Base-by-base conservation (phyloP, 2,329 filamentous ascomycete species). In the Lomentospora prolificans region DNA sequence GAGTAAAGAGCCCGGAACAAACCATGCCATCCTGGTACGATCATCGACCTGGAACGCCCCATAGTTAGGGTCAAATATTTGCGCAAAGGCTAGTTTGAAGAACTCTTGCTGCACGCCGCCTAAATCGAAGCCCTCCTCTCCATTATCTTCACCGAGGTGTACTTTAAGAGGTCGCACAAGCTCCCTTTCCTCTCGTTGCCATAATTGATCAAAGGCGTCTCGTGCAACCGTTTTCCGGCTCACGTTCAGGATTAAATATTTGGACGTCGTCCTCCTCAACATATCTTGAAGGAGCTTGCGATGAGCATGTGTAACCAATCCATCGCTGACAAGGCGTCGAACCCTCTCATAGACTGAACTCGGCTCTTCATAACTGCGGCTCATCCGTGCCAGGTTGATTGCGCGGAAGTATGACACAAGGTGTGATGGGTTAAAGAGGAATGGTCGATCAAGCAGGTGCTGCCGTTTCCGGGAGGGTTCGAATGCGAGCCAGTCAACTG, bases 81-180 rank as follows among this genome's bases (percentile, higher is more conserved):
- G 86, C 1, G 82, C 82, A 62, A 96, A 84, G 17, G 89, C 84
- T 27, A 96, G 72, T 14, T 90, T 84, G 72, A 99, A 97, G 67
- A 96, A 97, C 60, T 99, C 94, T 66, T 96, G 91, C 63, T 96
- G 92, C 1, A 99, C 91, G 60, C 94, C 94, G 46, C 94, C 94
- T 51, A 92, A 90, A 67, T 99, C 94, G 31, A 95, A 82, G 0
- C 94, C 94, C 66, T 95, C 85, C 68, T 97, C 94, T 28, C 90
- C 89, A 55, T 78, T 77, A 31, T 89, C 85, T 65, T 90, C 86
- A 3, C 90, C 90, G 57, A 97, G 81, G 53, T 89, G 85, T 7
- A 99, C 86, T 64, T 96, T 96, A 31, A 99, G 72, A 1, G 94
- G 94, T 25, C 90, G 82, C 64, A 92, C 74, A 3, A 97, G 74